These are phyloP conservation scores for Glycine latifolia DNA, from an alignment of 306 rosid species.

Conservation along the genomic window DNA sequence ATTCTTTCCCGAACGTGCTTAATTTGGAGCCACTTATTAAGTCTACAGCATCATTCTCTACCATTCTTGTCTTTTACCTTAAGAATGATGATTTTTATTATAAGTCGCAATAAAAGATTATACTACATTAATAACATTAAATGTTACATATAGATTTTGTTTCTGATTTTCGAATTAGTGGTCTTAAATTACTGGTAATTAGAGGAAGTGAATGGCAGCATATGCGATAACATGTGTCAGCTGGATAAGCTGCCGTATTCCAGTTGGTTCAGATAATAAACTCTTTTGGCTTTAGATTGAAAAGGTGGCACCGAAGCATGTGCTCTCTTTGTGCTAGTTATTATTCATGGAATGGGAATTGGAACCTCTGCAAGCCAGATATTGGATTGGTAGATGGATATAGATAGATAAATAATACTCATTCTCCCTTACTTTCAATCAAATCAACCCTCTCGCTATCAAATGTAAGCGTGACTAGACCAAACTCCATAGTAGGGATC, in stretches of 20 bases:
- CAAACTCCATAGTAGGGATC: constrained; percentile 47
- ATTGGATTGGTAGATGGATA: constrained; percentile 50
- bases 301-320: constrained; percentile 44
- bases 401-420: constrained; percentile 37
- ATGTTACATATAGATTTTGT: too few species aligned
- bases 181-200: too few species aligned
- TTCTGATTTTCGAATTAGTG: too few species aligned
- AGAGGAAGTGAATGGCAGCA: too few species aligned
- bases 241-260: constrained; percentile 32
- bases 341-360: constrained; percentile 43
- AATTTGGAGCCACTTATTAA: constrained; percentile 45
- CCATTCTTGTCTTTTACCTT: neutral
- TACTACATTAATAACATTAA: too few species aligned
- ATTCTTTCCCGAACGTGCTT: constrained; percentile 46
- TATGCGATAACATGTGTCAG: neutral
- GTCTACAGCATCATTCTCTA: constrained; percentile 33
- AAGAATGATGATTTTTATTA: neutral
- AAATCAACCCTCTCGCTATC: constrained; percentile 52
- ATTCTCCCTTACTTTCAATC: constrained; percentile 52
- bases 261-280: constrained; percentile 7
- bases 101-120: too few species aligned
- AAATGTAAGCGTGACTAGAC: constrained; percentile 63
- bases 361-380: constrained; percentile 48
- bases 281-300: too few species aligned
- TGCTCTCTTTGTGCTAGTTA: constrained; percentile 38